phyloP scores from a whole-genome alignment of 2,329 filamentous ascomycete genomes.

The Dothideomycetes sp. region DNA sequence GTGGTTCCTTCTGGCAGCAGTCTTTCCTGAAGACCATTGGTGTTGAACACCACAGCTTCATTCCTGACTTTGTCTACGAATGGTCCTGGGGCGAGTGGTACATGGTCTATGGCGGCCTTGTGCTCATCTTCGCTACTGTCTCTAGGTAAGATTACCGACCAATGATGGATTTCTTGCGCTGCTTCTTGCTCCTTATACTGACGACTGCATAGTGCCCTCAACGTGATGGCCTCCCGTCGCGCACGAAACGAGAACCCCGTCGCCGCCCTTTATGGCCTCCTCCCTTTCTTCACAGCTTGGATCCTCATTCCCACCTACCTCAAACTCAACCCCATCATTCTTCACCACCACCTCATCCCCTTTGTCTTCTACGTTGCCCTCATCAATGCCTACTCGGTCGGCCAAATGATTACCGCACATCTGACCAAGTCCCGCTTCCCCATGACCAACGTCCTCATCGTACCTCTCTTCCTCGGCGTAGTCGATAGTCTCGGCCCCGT shows the following conservation, averaged over 20 bases:
- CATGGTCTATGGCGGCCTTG: constrained; percentile 70
- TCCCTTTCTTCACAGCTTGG: constrained; percentile 75
- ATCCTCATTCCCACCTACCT: constrained; percentile 66
- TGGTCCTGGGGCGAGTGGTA: constrained; percentile 88
- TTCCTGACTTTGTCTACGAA: constrained; percentile 64
- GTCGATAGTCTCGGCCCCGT: constrained; percentile 69
- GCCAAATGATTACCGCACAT: constrained; percentile 91
- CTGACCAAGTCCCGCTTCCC: constrained; percentile 81
- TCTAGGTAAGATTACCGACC: constrained; percentile 54
- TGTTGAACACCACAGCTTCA: constrained; percentile 48
- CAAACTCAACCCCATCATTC: constrained; percentile 71
- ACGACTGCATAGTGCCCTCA: constrained; percentile 46
- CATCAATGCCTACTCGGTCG: constrained; percentile 89
- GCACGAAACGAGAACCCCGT: constrained; percentile 61
- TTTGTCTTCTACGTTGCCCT: constrained; percentile 83
- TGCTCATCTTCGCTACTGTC: constrained; percentile 77
- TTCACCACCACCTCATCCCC: constrained; percentile 73
- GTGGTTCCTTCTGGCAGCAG: constrained; percentile 87
- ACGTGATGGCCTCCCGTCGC: constrained; percentile 74
- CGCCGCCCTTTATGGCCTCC: constrained; percentile 68
- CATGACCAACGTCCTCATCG: constrained; percentile 73
- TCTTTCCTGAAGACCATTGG: constrained; percentile 63
- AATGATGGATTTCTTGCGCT: too few relatives aligned
- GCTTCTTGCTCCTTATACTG: neutral
- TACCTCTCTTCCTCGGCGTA: constrained; percentile 69